Conservation (phyloP, 2,329 filamentous ascomycete genomes). For the Calonectria multiphialidica region DNA sequence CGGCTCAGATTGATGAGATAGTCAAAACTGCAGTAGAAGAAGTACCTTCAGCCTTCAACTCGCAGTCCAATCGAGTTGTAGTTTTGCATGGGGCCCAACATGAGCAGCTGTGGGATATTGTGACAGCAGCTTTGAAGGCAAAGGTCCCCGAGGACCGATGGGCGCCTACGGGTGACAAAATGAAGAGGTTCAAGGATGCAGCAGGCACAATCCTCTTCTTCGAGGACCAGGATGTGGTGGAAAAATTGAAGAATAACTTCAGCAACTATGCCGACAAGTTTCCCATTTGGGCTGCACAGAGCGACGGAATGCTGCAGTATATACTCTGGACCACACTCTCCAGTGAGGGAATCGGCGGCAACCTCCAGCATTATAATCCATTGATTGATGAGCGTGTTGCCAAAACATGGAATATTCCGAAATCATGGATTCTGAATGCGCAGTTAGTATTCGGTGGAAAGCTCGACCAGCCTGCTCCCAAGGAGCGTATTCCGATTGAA, state of each 20-base stretch:
- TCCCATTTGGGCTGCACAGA: conserved; percentile 5
- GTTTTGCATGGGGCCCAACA: conserved; percentile 19
- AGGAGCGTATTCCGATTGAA: neutral
- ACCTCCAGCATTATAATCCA: conserved; percentile 27
- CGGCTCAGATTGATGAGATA: neutral
- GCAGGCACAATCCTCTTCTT: conserved; percentile 14
- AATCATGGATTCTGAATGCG: conserved; percentile 27
- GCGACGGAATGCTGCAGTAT: conserved; percentile 26
- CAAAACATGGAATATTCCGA: conserved; percentile 22
- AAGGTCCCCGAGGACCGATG: conserved; percentile 8
- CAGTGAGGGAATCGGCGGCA: conserved; percentile 26
- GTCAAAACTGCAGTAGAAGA: neutral
- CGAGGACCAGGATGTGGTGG: conserved; percentile 26
- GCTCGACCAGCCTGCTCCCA: neutral
- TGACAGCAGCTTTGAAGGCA: conserved; percentile 16
- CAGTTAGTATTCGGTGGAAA: conserved; percentile 27
- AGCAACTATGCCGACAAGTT: neutral
- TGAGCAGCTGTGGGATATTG: conserved; percentile 24
- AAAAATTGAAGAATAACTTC: neutral
- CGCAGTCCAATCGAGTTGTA: conserved; percentile 24
- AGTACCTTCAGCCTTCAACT: conserved; percentile 21
- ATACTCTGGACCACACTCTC: conserved; percentile 26
- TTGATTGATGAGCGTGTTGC: conserved; percentile 24
- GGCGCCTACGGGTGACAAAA: conserved; percentile 13
- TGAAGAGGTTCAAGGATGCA: neutral